Base-by-base conservation (phyloP, 78 protist species). In the Mastigamoeba balamuthi region DNA sequence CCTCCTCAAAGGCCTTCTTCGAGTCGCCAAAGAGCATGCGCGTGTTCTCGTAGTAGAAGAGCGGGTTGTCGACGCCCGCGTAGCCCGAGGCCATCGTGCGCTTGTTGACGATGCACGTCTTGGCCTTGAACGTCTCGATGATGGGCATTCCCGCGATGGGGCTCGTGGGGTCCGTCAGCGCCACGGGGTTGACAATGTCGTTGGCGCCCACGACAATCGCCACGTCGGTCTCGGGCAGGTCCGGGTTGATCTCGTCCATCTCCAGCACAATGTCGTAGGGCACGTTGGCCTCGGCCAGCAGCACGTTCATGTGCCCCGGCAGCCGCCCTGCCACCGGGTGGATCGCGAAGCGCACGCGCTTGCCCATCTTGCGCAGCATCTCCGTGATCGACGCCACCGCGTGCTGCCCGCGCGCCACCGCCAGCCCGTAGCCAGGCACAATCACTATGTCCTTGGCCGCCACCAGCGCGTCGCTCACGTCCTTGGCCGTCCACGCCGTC, bases 381-480 rank as follows among this genome's bases (percentile, higher is more conserved):
- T 76, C 53, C 38, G 85, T 69, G 58, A 96, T 29, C 66, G 92
- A 94, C 0, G 95, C 87, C 17, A 97, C 70, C 6, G 95, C 78
- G 53, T 94, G 78, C 76, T 94, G 98, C 3, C 87, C 96, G 40
- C 88, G 75, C 30, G 95, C 92, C 9, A 95, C 97, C 0, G 99
- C 99, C 69, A 97, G 52, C 25, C 99, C 99, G 74, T 94, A 97
- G 9, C 99, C 99, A 5, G 99, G 99, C 27, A 95, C 96, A 42
- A 97, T 93, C 80, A 96, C 36, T 25, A 96, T 89, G 3, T 58
- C 39, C 52, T 83, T 76, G 25, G 74, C 30, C 35, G 53, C 68
- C 5, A 40, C 4, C 10, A 66, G 40, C 74, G 74, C 67, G 2
- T 65, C 81, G 0, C 72, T n/a, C n/a, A n/a, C n/a, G n/a, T n/a